Conservation (phyloP, 192 early-diverging fungal species). For the Backusella liffmaniae region DNA sequence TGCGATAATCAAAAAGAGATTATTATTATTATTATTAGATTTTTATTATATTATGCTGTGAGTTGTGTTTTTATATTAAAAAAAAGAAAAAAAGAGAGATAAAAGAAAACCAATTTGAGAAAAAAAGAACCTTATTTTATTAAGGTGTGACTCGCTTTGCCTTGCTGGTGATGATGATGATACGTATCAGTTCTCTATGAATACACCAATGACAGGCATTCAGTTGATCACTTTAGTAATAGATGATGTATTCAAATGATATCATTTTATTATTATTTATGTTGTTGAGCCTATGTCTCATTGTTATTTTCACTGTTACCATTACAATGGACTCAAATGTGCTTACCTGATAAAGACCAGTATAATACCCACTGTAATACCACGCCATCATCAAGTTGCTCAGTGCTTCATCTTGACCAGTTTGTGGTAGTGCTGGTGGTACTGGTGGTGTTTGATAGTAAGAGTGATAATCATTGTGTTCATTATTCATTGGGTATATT, state of each 20-base stretch:
- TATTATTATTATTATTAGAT: neutral
- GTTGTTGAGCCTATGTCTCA: neutral
- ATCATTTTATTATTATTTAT: neutral
- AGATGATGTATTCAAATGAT: neutral
- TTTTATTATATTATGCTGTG: neutral
- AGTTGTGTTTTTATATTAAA: neutral
- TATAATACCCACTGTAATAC: slow-evolving; percentile 76
- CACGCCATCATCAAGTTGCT: slow-evolving; percentile 69
- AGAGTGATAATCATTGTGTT: neutral
- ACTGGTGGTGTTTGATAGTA: neutral
- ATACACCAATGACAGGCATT: too few relatives aligned
- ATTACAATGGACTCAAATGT: neutral
- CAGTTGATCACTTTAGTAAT: too few relatives aligned
- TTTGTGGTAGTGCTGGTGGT: neutral
- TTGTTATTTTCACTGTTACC: neutral
- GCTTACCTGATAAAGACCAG: slow-evolving; percentile 63
- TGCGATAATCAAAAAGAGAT: neutral
- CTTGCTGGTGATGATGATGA: too few relatives aligned
- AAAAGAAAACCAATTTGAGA: neutral
- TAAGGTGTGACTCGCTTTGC: neutral
- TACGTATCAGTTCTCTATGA: too few relatives aligned
- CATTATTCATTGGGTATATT: neutral
- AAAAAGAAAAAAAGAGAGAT: neutral
- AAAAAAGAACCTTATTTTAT: neutral
- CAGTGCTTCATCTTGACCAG: slow-evolving; percentile 57